phyloP scores from a whole-genome alignment of 805 yeast genomes.

The Yueomyces sp. region DNA sequence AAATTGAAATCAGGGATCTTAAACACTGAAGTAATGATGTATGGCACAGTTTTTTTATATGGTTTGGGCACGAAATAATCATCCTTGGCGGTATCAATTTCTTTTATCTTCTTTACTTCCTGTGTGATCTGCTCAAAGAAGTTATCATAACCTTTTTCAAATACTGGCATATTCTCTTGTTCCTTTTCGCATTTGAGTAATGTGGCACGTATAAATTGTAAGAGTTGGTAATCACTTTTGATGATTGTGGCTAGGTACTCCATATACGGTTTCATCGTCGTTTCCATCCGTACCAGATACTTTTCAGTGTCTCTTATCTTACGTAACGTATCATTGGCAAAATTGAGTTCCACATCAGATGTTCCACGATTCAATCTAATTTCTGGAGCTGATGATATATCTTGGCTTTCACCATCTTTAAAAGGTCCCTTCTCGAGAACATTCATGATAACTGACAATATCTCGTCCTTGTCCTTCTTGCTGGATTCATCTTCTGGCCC shows the following conservation, averaged over 20 bases:
- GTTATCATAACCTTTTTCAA: constrained; percentile 5
- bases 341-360: too few species aligned
- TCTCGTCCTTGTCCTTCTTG: too few species aligned
- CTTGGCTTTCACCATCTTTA: too few species aligned
- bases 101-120: constrained; percentile 7
- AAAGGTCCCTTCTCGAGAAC: too few species aligned
- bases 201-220: constrained; percentile 5
- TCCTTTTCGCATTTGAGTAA: not conserved
- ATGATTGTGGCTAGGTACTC: constrained; percentile 3
- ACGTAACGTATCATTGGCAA: not conserved
- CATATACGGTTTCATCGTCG: constrained; percentile 12
- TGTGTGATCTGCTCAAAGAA: constrained; percentile 1
- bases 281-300: constrained; percentile 11
- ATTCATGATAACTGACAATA: too few species aligned
- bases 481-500: not conserved
- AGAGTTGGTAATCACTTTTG: constrained; percentile 15
- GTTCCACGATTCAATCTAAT: too few species aligned
- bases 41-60: constrained; percentile 16
- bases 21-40: constrained; percentile 10
- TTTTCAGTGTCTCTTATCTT: constrained; percentile 7
- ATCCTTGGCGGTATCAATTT: not conserved
- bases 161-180: constrained; percentile 1
- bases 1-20: constrained; percentile 6
- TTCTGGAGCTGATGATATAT: too few species aligned
- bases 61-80: constrained; percentile 17